Conservation (phyloP, 2,329 filamentous ascomycete genomes). For the Macrophomina tecta region DNA sequence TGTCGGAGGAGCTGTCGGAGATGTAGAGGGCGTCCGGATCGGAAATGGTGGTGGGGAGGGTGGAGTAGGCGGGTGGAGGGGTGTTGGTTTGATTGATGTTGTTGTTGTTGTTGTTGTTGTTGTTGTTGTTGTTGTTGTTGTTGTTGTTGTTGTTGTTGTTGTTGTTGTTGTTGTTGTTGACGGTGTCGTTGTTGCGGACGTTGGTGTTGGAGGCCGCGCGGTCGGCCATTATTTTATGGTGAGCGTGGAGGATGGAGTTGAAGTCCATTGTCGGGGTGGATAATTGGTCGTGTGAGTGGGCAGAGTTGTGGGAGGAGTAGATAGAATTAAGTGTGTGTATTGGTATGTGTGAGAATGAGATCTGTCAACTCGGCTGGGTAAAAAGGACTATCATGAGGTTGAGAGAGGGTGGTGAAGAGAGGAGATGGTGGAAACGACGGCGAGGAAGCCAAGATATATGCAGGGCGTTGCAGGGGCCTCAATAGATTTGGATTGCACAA, state of each 20-base stretch:
- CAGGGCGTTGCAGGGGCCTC: slow-evolving; percentile 14
- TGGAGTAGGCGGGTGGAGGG: slow-evolving; percentile 7
- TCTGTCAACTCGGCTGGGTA: neutral
- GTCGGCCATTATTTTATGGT: slow-evolving; percentile 25
- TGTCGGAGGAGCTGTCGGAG: slow-evolving; percentile 14
- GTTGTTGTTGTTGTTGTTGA: neutral
- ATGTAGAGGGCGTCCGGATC: neutral
- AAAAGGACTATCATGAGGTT: neutral
- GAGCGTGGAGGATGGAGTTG: slow-evolving; percentile 18
- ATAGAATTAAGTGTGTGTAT: neutral
- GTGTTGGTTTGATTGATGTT: neutral
- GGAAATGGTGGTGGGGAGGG: neutral
- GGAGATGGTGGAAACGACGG: neutral
- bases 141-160: neutral
- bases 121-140: neutral
- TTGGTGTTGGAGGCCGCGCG: slow-evolving; percentile 1
- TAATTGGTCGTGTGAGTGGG: neutral
- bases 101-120: neutral
- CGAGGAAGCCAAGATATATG: slow-evolving; percentile 2
- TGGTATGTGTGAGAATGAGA: neutral
- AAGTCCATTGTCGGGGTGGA: slow-evolving; percentile 13
- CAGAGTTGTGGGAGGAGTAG: neutral
- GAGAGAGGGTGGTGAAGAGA: neutral
- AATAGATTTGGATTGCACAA: slow-evolving; percentile 14
- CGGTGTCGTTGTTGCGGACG: slow-evolving; percentile 5